Evolutionary conservation across 495 filamentous ascomycete genomes (phyloP).

Genomic region (Penicillium parvum): DNA sequence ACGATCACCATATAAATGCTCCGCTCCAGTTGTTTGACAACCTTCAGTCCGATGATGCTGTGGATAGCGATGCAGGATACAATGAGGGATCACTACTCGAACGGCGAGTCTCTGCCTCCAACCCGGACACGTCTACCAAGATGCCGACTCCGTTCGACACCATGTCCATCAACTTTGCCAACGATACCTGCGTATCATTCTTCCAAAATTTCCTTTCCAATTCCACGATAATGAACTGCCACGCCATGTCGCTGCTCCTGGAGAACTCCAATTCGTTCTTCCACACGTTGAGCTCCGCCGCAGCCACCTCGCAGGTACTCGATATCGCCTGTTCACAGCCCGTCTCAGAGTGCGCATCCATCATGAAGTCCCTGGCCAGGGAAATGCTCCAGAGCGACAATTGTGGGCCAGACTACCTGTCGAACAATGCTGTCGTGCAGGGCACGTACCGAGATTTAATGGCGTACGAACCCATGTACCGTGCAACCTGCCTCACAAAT

Average conservation of each 20-base stretch:
- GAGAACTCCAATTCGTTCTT: slow-evolving; percentile 76
- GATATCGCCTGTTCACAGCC: slow-evolving; percentile 66
- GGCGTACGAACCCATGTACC: slow-evolving; percentile 70
- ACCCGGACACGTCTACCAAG: slow-evolving; percentile 22
- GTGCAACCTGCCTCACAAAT: slow-evolving; percentile 69
- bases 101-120: slow-evolving; percentile 18
- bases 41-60: background rate
- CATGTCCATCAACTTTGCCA: slow-evolving; percentile 65
- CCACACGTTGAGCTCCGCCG: slow-evolving; percentile 58
- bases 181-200: slow-evolving; percentile 58
- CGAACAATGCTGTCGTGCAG: slow-evolving; percentile 63
- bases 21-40: background rate
- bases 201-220: slow-evolving; percentile 62
- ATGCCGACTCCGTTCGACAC: slow-evolving; percentile 72
- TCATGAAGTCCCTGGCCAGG: slow-evolving; percentile 56
- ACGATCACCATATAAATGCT: slow-evolving; percentile 17
- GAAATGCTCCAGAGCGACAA: slow-evolving; percentile 52
- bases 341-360: slow-evolving; percentile 51
- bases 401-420: slow-evolving; percentile 67
- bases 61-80: background rate
- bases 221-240: slow-evolving; percentile 60
- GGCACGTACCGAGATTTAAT: slow-evolving; percentile 69
- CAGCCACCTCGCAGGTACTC: slow-evolving; percentile 63
- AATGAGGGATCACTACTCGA: background rate
- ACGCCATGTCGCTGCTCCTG: slow-evolving; percentile 70